phyloP scores from a whole-genome alignment of 2,329 filamentous ascomycete species.

The Nemania sp. region DNA sequence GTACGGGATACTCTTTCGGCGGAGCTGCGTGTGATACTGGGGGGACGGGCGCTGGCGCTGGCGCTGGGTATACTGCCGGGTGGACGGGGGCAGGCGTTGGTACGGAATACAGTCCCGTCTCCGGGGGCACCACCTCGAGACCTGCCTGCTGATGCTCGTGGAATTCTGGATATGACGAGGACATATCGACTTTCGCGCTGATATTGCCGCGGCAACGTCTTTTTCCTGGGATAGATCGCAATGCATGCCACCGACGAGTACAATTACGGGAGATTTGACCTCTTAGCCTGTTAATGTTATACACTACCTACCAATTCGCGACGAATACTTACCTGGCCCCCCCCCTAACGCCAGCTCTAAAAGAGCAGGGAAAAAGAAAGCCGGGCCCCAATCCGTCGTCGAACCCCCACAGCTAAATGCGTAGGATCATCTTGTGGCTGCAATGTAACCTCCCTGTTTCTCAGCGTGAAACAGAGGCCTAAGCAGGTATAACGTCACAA shows the following conservation, averaged over 20 bases:
- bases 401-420: no score
- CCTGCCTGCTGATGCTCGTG: slow-evolving; percentile 21
- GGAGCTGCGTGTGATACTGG: not conserved
- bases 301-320: no score
- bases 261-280: no score
- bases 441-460: no score
- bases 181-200: slow-evolving; percentile 1
- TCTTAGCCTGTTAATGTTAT: no score
- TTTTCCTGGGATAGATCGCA: no score
- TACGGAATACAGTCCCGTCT: slow-evolving; percentile 30
- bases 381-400: not conserved
- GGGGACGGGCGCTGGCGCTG: not conserved
- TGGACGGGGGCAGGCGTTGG: slow-evolving; percentile 12
- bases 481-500: no score
- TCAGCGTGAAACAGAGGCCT: no score
- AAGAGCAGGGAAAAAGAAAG: no score
- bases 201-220: not conserved
- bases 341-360: no score
- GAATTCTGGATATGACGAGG: slow-evolving; percentile 10
- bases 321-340: no score
- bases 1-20: not conserved
- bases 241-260: no score
- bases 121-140: slow-evolving; percentile 32
- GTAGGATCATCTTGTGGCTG: not conserved
- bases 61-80: not conserved